Evolutionary conservation across 805 yeast species (phyloP).

Genomic region (Cyberlindnera subsufficiens): DNA sequence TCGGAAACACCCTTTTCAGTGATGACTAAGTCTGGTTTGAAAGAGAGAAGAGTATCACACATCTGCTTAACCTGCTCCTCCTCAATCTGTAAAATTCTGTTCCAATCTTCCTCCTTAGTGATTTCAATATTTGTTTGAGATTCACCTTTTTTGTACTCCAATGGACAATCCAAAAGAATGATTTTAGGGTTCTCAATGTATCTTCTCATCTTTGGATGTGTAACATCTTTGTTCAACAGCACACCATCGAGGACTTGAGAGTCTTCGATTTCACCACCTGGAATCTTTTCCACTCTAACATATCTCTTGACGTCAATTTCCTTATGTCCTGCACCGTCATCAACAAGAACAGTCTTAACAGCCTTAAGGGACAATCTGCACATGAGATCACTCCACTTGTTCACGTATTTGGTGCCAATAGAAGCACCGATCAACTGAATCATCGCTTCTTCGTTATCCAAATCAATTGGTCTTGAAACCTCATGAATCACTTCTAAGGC

Average conservation of each 20-base stretch:
- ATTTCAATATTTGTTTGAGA: constrained; percentile 97
- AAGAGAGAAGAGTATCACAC: constrained; percentile 78
- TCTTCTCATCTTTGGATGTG: constrained; percentile 98
- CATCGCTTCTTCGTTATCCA: constrained; percentile 81
- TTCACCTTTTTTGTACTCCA: constrained; percentile 98
- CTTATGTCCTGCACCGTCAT: constrained; percentile 50
- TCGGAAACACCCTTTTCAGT: constrained; percentile 99
- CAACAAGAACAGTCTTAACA: constrained; percentile 72
- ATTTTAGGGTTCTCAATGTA: constrained; percentile 83
- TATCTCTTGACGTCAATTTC: constrained; percentile 93
- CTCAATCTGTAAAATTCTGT: constrained; percentile 88
- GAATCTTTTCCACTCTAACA: constrained; percentile 89
- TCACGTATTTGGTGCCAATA: constrained; percentile 92
- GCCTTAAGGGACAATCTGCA: constrained; percentile 83
- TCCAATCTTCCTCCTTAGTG: constrained; percentile 95
- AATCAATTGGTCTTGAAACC: constrained; percentile 80
- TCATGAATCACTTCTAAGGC: constrained; percentile 83
- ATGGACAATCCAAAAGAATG: constrained; percentile 87
- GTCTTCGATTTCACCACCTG: constrained; percentile 96
- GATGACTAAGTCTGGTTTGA: constrained; percentile 89
- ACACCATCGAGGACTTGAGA: constrained; percentile 86
- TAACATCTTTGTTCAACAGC: constrained; percentile 90
- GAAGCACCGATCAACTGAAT: constrained; percentile 79
- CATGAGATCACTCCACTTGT: constrained; percentile 88
- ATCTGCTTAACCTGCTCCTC: constrained; percentile 90